These are phyloP conservation scores for Clathrus columnatus DNA, from an alignment of 768 basidiomycete genomes.

Conservation along the genomic window DNA sequence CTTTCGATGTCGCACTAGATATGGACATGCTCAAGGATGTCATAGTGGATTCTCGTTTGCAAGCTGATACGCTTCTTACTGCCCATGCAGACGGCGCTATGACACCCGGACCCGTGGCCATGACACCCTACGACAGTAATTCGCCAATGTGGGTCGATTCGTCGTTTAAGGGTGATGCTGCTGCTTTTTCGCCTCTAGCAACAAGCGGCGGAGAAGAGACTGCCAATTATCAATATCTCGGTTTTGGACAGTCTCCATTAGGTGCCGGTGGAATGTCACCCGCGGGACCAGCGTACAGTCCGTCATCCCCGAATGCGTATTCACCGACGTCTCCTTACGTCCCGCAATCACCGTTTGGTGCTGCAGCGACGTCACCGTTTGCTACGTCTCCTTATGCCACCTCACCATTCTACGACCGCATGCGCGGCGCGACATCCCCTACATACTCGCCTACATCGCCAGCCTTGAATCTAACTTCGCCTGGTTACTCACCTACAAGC, in stretches of 20 bases:
- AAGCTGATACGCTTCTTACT: constrained; percentile 71
- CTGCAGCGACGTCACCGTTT: constrained; percentile 73
- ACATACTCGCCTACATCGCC: constrained; percentile 88
- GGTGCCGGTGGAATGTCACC: constrained; percentile 86
- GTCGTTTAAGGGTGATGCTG: constrained; percentile 72
- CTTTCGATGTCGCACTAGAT: constrained; percentile 92
- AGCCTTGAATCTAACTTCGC: constrained; percentile 71
- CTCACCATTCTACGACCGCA: constrained; percentile 71
- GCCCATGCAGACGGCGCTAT: constrained; percentile 79
- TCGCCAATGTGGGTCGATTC: constrained; percentile 78
- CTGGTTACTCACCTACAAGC: constrained; percentile 59
- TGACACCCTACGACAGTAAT: constrained; percentile 95
- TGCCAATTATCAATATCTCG: constrained; percentile 62
- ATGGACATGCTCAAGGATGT: constrained; percentile 99
- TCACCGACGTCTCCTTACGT: constrained; percentile 88
- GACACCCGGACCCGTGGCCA: constrained; percentile 85
- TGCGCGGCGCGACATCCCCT: constrained; percentile 64
- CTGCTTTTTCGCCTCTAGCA: constrained; percentile 92
- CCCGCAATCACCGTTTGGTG: constrained; percentile 69
- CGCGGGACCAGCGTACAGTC: constrained; percentile 78
- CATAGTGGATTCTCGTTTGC: constrained; percentile 90
- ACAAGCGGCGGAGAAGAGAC: constrained; percentile 80
- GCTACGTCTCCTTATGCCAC: constrained; percentile 74
- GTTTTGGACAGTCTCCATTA: constrained; percentile 79
- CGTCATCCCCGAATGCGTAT: constrained; percentile 83